A percentile compares a stretch with the other conserved stretches of the same genome.
phyloP scores from a whole-genome alignment of 1,139 yeast genomes.

The Zygosaccharomyces sapae region DNA sequence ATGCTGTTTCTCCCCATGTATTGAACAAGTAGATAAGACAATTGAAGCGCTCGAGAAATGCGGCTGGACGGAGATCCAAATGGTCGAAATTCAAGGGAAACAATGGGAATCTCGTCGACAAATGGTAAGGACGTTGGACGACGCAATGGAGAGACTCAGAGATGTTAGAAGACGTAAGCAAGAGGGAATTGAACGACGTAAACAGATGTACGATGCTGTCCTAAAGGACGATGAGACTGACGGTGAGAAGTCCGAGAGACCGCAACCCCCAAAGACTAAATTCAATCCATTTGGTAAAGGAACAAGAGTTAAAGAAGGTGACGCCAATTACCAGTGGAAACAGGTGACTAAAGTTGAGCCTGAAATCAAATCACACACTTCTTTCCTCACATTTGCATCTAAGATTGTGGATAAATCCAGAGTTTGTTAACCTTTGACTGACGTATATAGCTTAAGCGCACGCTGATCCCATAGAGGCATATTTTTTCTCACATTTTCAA shows the following conservation, averaged over 20 bases:
- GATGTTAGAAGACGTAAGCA: conserved; percentile 74
- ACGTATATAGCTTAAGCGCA: conserved; percentile 49
- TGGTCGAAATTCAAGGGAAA: conserved; percentile 85
- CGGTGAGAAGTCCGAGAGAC: conserved; percentile 29
- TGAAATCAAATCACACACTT: conserved; percentile 90
- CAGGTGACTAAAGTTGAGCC: conserved; percentile 76
- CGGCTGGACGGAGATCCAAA: conserved; percentile 85
- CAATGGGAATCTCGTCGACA: conserved; percentile 90
- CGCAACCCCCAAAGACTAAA: conserved; percentile 46
- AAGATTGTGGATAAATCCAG: conserved; percentile 32
- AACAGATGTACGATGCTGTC: conserved; percentile 34
- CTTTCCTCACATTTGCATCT: conserved; percentile 86
- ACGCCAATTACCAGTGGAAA: conserved; percentile 70
- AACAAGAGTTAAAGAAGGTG: conserved; percentile 78
- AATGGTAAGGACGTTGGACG: conserved; percentile 76
- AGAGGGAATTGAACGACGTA: conserved; percentile 68
- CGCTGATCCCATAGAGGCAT: conserved; percentile 78
- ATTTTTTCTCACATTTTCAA: conserved; percentile 51
- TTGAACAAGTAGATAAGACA: conserved; percentile 91
- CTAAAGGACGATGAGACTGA: conserved; percentile 30
- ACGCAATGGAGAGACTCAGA: conserved; percentile 73
- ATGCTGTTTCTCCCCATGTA: conserved; percentile 96
- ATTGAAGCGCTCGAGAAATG: conserved; percentile 64
- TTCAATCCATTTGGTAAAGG: conserved; percentile 88
- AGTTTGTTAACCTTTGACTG: neutral